Base-by-base conservation (phyloP, 169 alveolate genomes). In the Plasmodium gonderi region DNA sequence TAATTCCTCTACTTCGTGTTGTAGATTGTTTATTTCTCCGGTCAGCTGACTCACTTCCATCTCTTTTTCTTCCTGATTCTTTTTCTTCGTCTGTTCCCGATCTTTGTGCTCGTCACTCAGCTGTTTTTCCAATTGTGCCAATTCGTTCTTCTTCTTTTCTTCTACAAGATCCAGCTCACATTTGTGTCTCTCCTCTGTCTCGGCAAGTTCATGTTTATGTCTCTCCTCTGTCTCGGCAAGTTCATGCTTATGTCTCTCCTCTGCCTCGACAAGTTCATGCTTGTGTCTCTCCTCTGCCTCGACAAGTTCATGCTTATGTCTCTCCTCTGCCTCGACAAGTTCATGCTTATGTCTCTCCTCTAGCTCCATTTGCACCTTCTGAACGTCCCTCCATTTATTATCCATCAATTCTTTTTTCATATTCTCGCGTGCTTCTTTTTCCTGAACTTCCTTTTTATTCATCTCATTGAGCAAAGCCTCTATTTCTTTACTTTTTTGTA, bases 401-500 rank as follows among this genome's bases (percentile, higher is more conserved):
- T 72, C 74, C 92, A 54, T 85, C 23, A 17, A 8, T 42, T 77
- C 68, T 29, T 65, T 42, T 36, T 33, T 49, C 26, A 26, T 12
- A 23, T 3, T 20, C 49, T 87, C 54, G 31, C 44, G 9, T 5
- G 26, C 91, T 17, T 60, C 49, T 49, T 17, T 29, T 7, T 29
- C 14, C 12, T 36, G 2, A 2, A 80, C 20, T 12, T 51, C 68
- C 65, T 65, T 51, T 78, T 5, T 29, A 54, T 26, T 44, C 74
- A 87, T 65, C 38, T 90, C 87, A 33, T 31, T 11, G 33, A 20
- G 67, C 51, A 90, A 47, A 12, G 23, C 26, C 51, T 90, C 91
- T 1, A 90, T 78, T 45, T 90, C 94, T 47, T 79, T 78, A 31
- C 72, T 67, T 69, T 78, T 90, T 14, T 40, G 17, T 69, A 38